Evolutionary conservation across 306 rosid species (phyloP).

Genomic region (Quercus dentata): DNA sequence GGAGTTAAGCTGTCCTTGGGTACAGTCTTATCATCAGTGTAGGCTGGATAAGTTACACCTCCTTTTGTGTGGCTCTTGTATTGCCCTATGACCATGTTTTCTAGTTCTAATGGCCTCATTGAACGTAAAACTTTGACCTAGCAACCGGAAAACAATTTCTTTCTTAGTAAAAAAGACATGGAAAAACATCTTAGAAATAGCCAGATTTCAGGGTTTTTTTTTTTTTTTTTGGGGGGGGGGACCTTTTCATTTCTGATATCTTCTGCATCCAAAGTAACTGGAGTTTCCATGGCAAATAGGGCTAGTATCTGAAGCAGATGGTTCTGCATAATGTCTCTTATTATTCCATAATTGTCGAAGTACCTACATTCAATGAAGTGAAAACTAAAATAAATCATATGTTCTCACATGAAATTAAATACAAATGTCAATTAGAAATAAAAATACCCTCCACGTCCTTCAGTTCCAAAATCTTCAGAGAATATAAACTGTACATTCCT

Average conservation of each 20-base stretch:
- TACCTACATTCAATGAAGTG: conserved; percentile 42
- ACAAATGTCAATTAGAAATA: conserved; percentile 14
- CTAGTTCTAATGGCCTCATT: conserved; percentile 75
- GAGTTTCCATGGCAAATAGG: conserved; percentile 97
- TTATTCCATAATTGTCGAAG: conserved; percentile 83
- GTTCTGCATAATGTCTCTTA: conserved; percentile 94
- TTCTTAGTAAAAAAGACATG: not conserved
- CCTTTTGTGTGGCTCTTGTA: conserved; percentile 84
- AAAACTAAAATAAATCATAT: conserved; percentile 19
- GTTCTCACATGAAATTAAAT: conserved; percentile 8
- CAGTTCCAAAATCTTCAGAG: conserved; percentile 96
- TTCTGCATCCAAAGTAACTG: conserved; percentile 91
- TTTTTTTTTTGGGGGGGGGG: not conserved
- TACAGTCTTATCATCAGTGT: conserved; percentile 75
- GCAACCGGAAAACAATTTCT: conserved; percentile 19
- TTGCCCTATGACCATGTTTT: conserved; percentile 64
- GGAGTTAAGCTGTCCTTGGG: conserved; percentile 87
- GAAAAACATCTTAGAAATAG: not conserved
- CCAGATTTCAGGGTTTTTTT: too few species aligned
- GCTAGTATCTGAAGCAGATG: conserved; percentile 93
- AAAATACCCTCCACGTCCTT: conserved; percentile 94
- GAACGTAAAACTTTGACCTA: conserved; percentile 93
- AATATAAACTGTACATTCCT: conserved; percentile 82
- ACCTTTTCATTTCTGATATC: conserved; percentile 97
- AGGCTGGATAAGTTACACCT: conserved; percentile 70